These are phyloP conservation scores for Haplosporangium sp. DNA, from an alignment of 371 early-diverging fungal genomes.

Conservation along the genomic window DNA sequence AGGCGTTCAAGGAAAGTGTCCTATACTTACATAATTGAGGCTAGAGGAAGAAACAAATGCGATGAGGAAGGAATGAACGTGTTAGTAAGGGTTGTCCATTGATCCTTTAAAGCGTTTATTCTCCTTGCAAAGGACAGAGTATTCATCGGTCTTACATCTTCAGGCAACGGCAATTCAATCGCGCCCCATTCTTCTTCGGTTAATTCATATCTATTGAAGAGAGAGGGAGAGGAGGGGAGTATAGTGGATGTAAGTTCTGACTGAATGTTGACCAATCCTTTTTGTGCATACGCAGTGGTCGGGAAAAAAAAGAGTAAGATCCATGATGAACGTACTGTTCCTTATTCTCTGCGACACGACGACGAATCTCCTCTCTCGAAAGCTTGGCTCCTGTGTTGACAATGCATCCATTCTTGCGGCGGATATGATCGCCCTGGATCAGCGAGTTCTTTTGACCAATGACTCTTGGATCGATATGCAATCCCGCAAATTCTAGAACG, in stretches of 20 bases:
- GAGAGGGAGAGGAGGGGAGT: no score
- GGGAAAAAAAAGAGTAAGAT: no score
- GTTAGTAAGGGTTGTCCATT: background rate
- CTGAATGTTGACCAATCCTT: no score
- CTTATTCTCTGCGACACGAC: slow-evolving; percentile 75
- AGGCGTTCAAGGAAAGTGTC: background rate
- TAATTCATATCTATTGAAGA: slow-evolving; percentile 69
- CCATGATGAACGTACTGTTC: slow-evolving; percentile 59
- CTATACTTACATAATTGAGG: slow-evolving; percentile 10
- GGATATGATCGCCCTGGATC: slow-evolving; percentile 83
- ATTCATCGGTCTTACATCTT: slow-evolving; percentile 61
- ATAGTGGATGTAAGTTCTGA: no score
- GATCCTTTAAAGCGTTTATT: background rate
- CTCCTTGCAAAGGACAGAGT: background rate
- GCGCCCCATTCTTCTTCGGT: slow-evolving; percentile 72
- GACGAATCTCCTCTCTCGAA: slow-evolving; percentile 79
- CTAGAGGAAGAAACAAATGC: background rate
- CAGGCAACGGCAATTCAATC: slow-evolving; percentile 74
- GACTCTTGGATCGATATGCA: slow-evolving; percentile 89
- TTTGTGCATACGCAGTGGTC: no score
- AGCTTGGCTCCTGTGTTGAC: slow-evolving; percentile 87
- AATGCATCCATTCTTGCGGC: slow-evolving; percentile 92
- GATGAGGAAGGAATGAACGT: background rate
- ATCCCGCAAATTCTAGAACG: slow-evolving; percentile 82
- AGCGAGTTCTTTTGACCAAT: slow-evolving; percentile 85